Evolutionary conservation across 2,329 filamentous ascomycete species (phyloP).

Genomic region (Colletotrichum nymphaeae): DNA sequence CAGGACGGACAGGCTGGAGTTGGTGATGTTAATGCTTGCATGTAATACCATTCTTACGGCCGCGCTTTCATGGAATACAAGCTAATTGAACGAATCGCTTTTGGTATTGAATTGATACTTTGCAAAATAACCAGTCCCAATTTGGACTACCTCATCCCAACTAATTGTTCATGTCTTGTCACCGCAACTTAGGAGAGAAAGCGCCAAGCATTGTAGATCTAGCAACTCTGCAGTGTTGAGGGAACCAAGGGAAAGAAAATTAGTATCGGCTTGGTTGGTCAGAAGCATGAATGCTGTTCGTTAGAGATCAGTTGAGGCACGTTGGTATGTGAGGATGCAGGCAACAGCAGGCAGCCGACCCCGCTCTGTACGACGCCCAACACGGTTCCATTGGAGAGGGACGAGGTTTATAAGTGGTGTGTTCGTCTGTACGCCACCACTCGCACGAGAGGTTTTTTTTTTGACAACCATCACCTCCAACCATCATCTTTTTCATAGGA

Average conservation of each 20-base stretch:
- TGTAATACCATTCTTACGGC: slow-evolving; percentile 26
- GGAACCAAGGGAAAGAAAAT: neutral
- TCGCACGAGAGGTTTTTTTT: neutral
- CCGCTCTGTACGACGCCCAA: slow-evolving; percentile 9
- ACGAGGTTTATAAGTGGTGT: neutral
- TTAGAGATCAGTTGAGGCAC: neutral
- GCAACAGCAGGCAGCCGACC: slow-evolving; percentile 20
- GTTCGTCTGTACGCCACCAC: neutral
- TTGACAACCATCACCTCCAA: neutral
- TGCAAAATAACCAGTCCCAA: too few relatives aligned
- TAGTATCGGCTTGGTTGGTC: neutral
- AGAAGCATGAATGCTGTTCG: neutral
- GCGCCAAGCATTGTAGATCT: neutral
- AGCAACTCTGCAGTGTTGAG: neutral
- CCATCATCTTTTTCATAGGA: too few relatives aligned
- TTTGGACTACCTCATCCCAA: neutral
- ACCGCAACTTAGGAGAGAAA: neutral
- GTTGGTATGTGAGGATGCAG: slow-evolving; percentile 4
- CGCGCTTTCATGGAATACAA: slow-evolving; percentile 12
- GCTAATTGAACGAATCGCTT: neutral
- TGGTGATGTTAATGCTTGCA: neutral
- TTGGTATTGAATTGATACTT: too few relatives aligned
- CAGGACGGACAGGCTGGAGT: neutral
- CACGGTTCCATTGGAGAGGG: neutral
- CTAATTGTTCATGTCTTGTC: neutral